These are phyloP conservation scores for Myxozyma sirexii DNA, from an alignment of 805 yeast species.

Conservation along the genomic window DNA sequence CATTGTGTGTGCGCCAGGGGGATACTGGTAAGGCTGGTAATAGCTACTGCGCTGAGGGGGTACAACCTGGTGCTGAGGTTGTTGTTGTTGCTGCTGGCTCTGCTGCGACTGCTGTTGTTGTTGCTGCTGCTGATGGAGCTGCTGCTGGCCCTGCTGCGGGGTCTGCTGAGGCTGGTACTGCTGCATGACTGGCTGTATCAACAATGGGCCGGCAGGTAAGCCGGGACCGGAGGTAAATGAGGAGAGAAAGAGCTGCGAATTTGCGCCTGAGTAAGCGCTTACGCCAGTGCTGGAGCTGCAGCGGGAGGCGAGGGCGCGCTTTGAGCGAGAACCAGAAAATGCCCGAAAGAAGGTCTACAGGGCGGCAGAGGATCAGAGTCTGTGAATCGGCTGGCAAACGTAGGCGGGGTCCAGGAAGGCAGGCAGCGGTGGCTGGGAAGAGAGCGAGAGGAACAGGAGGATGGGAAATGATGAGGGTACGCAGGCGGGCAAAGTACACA, in stretches of 20 bases:
- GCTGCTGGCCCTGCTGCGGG: constrained; percentile 2
- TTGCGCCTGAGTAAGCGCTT: too few relatives aligned
- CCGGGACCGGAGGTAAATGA: background rate
- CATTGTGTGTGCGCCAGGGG: constrained; percentile 5
- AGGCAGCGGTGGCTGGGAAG: background rate
- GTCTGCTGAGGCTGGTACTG: constrained; percentile 14
- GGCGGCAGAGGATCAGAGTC: too few relatives aligned
- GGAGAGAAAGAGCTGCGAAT: background rate
- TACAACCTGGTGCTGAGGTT: constrained; percentile 3
- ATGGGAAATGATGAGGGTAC: constrained; percentile 6
- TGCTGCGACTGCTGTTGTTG: constrained; percentile 2
- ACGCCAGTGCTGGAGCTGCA: background rate
- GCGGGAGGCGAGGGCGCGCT: background rate
- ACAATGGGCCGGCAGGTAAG: background rate
- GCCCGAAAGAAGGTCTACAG: too few relatives aligned
- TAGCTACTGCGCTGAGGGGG: constrained; percentile 6
- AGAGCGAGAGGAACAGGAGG: background rate
- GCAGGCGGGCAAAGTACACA: background rate
- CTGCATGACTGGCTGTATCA: constrained; percentile 2
- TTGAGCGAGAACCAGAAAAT: too few relatives aligned
- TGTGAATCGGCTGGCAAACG: too few relatives aligned
- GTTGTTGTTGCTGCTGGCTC: constrained; percentile 5
- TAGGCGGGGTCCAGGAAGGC: background rate
- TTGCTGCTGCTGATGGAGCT: background rate
- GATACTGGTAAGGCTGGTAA: constrained; percentile 6